Evolutionary conservation across 2,329 filamentous ascomycete genomes (phyloP).

Genomic region (Talaromyces sp.): DNA sequence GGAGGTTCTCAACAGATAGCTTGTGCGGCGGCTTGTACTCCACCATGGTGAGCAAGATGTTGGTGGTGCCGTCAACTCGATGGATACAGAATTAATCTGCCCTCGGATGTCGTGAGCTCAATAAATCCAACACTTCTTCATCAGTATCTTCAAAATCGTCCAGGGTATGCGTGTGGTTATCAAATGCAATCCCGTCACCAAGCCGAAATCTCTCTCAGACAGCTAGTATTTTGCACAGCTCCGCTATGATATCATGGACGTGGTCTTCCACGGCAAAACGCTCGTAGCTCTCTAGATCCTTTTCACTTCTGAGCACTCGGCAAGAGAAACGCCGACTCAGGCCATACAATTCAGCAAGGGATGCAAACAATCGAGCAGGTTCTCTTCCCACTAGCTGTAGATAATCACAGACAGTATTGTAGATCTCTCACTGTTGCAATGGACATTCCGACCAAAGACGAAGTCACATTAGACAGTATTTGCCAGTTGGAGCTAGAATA

Average conservation of each 20-base stretch:
- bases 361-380: conserved; percentile 16
- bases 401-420: conserved; percentile 17
- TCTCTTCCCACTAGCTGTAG: conserved; percentile 16
- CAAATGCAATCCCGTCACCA: conserved; percentile 19
- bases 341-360: conserved; percentile 18
- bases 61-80: conserved; percentile 16
- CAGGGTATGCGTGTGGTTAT: conserved; percentile 20
- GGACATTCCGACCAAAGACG: conserved; percentile 21
- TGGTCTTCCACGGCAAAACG: conserved; percentile 22
- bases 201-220: conserved; percentile 20
- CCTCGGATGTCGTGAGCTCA: neutral
- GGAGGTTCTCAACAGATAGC: conserved; percentile 16
- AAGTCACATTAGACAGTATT: conserved; percentile 23
- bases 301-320: conserved; percentile 16
- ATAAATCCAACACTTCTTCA: conserved; percentile 10
- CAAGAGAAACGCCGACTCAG: conserved; percentile 14
- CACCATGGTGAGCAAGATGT: conserved; percentile 17
- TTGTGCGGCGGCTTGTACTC: conserved; percentile 22
- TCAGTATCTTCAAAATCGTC: conserved; percentile 14
- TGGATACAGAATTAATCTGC: conserved; percentile 23
- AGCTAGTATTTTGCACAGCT: conserved; percentile 18
- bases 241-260: conserved; percentile 20
- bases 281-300: conserved; percentile 17
- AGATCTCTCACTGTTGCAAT: conserved; percentile 19
- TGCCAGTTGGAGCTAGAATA: conserved; percentile 21